Conservation (phyloP, 2,329 filamentous ascomycete genomes). For the Fusarium scirpi region DNA sequence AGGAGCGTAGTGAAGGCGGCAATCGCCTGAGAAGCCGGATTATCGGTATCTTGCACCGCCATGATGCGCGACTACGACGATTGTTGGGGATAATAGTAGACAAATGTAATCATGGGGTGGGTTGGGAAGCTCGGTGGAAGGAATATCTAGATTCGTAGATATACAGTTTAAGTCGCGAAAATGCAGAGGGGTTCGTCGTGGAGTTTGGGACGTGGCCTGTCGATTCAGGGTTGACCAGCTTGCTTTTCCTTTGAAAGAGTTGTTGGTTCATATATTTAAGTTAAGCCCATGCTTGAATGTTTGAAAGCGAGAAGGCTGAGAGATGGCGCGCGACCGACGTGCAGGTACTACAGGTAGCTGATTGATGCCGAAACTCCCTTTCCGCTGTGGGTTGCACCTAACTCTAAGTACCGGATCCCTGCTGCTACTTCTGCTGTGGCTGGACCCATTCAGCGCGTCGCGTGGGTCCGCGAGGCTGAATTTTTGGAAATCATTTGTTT, state of each 20-base stretch:
- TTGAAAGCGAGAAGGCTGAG: conserved; percentile 44
- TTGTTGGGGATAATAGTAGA: conserved; percentile 19
- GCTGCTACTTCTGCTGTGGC: conserved; percentile 36
- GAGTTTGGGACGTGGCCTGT: neutral
- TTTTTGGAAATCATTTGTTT: conserved; percentile 46
- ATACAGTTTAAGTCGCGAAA: neutral
- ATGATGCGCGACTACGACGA: conserved; percentile 53
- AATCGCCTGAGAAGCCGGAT: conserved; percentile 65
- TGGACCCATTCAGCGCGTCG: conserved; percentile 35
- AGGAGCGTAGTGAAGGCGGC: conserved; percentile 66
- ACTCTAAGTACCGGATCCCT: conserved; percentile 17
- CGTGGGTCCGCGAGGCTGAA: conserved; percentile 53
- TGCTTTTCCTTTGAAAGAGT: conserved; percentile 3
- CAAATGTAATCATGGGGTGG: conserved; percentile 28
- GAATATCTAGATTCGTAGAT: neutral
- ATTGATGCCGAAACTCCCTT: conserved; percentile 1
- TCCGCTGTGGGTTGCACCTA: accelerated
- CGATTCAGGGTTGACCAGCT: neutral
- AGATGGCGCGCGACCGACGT: neutral
- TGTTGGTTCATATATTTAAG: neutral
- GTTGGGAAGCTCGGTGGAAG: neutral
- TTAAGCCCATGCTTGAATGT: conserved; percentile 16
- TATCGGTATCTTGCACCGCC: conserved; percentile 61
- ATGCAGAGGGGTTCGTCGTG: neutral
- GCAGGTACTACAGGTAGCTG: conserved; percentile 28